These are phyloP conservation scores for Durusdinium trenchii DNA, from an alignment of 73 alveolate genomes.

Conservation along the genomic window DNA sequence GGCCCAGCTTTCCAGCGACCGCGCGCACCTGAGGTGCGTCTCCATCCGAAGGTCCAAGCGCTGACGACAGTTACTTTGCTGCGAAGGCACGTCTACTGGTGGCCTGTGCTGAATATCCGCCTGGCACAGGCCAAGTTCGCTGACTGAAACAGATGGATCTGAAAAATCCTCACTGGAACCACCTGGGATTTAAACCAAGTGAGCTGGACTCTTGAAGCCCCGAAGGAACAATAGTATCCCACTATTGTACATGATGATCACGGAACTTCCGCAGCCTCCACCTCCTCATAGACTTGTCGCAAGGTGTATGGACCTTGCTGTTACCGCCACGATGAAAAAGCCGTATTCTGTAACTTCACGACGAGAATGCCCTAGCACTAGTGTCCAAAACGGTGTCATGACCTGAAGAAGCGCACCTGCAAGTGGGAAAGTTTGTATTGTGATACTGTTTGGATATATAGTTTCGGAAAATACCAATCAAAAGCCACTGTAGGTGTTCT, in stretches of 20 bases:
- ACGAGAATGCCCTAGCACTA: not conserved
- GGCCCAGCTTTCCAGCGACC: constrained; percentile 40
- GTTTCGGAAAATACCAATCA: not conserved
- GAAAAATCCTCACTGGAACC: too few relatives aligned
- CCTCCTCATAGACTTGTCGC: constrained; percentile 93
- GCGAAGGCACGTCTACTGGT: constrained; percentile 37
- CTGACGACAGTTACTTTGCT: not conserved
- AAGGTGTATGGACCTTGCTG: constrained; percentile 69
- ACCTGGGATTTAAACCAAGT: not conserved
- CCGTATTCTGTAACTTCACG: not conserved
- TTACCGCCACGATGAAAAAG: not conserved
- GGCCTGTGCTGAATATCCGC: constrained; percentile 71
- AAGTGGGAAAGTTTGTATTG: not conserved
- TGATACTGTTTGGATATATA: not conserved
- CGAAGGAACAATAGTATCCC: not conserved
- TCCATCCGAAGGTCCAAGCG: not conserved
- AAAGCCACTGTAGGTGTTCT: not conserved
- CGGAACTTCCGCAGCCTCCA: constrained; percentile 41
- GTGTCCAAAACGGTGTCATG: not conserved
- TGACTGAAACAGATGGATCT: not conserved
- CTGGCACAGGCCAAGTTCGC: constrained; percentile 1
- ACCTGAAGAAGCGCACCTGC: not conserved
- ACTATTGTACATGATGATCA: not conserved
- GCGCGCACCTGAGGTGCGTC: not conserved
- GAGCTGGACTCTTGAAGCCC: not conserved